Evolutionary conservation across 768 basidiomycete genomes (phyloP), one percentile per base, ranked within the genome.

Genomic region (Hortiboletus flavorubellus): DNA sequence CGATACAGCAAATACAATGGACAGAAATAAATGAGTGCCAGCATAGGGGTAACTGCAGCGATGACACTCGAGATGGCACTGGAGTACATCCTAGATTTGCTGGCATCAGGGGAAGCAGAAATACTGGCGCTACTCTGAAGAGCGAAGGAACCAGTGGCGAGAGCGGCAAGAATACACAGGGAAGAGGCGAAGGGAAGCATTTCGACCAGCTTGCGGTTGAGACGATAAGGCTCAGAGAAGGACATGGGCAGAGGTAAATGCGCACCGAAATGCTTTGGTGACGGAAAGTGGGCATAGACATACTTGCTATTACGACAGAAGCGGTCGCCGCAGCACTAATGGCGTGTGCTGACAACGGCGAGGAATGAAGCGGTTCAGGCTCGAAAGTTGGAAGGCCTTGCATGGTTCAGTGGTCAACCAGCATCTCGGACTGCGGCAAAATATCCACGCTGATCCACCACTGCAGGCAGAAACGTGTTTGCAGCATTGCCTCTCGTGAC

Each of bases 1-100:
- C 77, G 75, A 59, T 79, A 78, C 8, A 76, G 72, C 73, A 80
- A 76, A 18, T 80, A 79, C 31, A 86, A 61, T 11, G 73, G 74
- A 16, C 75, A 78, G 54, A 84, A 70, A 64, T 84, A 86, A 23
- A 77, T 68, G 26, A 80, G 65, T 0, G 71, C 69, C 18, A 73
- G 44, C 63, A 74, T 65, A 7, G 74, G 65, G 12, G 68, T 65
- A 26, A 73, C 66, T 15, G 73, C 69, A 23, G 71, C 68, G 49
- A 75, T 69, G 35, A 72, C 49, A 30, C 69, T 73, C 4, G 73
- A 69, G 46, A 72, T 73, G 54, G 72, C 69, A 40, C 70, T 73
- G 2, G 70, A 68, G 41, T 71, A 71, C 59, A 70, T 68, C 54
- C 66, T 69, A 14, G 72, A 62, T 58, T 62, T 61, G 50, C 23